Percentiles rank a stretch among this genome's conserved stretches.
phyloP scores from a whole-genome alignment of 108 stramenopile genomes.

The Cyclostephanos tholiformis region DNA sequence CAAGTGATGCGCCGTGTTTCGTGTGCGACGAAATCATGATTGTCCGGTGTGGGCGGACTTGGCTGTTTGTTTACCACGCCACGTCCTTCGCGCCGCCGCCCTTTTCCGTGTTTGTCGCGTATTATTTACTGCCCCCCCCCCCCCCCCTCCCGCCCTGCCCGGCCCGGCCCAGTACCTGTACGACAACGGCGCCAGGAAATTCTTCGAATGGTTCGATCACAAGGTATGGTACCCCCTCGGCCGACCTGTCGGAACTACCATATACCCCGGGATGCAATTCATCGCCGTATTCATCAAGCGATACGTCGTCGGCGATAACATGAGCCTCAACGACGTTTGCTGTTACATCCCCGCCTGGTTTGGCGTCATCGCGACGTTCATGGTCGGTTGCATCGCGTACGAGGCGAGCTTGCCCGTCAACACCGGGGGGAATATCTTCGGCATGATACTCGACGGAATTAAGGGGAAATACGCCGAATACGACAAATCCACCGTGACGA shows the following conservation, averaged over 20 bases:
- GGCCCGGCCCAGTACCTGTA: constrained; percentile 46
- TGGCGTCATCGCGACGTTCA: constrained; percentile 77
- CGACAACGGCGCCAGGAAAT: constrained; percentile 57
- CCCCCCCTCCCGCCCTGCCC: no score
- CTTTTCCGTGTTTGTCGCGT: no score
- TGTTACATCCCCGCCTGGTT: constrained; percentile 93
- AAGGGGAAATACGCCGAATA: constrained; percentile 42
- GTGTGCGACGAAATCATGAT: no score
- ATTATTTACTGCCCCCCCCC: no score
- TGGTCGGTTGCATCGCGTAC: constrained; percentile 68
- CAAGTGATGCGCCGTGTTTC: no score
- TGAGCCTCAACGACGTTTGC: constrained; percentile 93
- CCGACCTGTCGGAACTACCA: constrained; percentile 96
- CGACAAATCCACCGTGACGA: background rate
- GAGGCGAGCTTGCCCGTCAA: constrained; percentile 66
- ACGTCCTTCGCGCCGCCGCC: no score
- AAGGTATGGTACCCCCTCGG: constrained; percentile 96
- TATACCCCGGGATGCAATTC: constrained; percentile 98
- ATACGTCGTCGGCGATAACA: constrained; percentile 39
- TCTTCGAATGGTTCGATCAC: constrained; percentile 92
- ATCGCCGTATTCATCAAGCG: constrained; percentile 88
- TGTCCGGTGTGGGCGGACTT: no score
- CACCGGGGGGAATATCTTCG: constrained; percentile 53
- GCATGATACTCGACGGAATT: constrained; percentile 49
- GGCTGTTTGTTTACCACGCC: no score